These are phyloP conservation scores for Erodium chrysanthum DNA, from an alignment of 441 rosid species.

Conservation along the genomic window DNA sequence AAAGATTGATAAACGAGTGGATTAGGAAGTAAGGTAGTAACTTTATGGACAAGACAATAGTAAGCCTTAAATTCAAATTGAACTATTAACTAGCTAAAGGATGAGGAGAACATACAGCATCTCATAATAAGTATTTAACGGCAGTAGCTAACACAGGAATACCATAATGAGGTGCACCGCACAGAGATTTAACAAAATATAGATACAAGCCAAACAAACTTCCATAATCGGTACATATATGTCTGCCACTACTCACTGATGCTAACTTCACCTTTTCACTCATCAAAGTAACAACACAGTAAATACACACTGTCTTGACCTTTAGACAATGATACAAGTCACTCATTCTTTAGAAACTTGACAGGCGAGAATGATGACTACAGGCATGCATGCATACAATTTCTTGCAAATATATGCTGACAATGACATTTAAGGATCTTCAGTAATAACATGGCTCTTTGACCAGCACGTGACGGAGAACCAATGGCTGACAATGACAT, in stretches of 20 bases:
- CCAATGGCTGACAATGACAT: conserved; percentile 30
- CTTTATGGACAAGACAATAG: no score
- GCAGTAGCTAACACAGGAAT: not conserved
- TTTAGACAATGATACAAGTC: not conserved
- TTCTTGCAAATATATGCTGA: not conserved
- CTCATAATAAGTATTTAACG: not conserved
- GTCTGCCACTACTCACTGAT: not conserved
- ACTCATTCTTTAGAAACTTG: not conserved
- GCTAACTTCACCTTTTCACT: not conserved
- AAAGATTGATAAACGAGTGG: no score
- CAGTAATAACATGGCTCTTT: not conserved
- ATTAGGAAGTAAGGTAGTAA: no score
- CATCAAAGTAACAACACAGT: not conserved
- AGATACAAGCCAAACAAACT: not conserved
- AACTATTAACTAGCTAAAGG: no score
- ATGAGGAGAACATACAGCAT: not conserved
- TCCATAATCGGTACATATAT: not conserved
- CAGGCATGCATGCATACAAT: not conserved
- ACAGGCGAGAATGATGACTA: not conserved
- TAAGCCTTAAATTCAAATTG: no score
- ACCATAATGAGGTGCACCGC: conserved; percentile 1
- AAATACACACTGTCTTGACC: not conserved
- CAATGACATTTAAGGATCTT: not conserved
- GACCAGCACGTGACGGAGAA: conserved; percentile 4
- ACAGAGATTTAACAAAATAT: not conserved